Evolutionary conservation across 768 basidiomycete species (phyloP).

Genomic region (Xerocomus potaroensis): DNA sequence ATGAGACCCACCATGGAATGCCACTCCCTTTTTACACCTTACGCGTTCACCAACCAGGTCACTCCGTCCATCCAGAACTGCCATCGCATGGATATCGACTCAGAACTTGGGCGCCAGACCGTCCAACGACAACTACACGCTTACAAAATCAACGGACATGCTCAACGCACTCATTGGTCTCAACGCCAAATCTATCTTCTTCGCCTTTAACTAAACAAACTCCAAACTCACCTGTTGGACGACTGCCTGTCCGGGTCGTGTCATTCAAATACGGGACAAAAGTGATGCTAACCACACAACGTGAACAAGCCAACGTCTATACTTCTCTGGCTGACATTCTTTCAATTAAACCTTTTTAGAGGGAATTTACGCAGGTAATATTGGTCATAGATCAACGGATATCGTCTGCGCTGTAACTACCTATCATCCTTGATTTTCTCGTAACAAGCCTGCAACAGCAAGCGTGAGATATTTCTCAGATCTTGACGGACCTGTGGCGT

Average conservation of each 20-base stretch:
- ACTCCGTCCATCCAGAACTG: not conserved
- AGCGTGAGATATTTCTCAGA: not conserved
- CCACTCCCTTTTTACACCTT: too few relatives aligned
- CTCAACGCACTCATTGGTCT: conserved; percentile 22
- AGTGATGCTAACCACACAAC: conserved; percentile 58
- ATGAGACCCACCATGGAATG: too few relatives aligned
- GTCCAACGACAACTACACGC: conserved; percentile 20
- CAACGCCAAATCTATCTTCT: conserved; percentile 1
- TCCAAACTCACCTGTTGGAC: not conserved
- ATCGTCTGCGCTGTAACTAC: too few relatives aligned
- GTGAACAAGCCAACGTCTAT: conserved; percentile 64
- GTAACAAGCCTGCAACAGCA: conserved; percentile 3
- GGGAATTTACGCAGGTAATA: conserved; percentile 21
- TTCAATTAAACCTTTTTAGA: conserved; percentile 14
- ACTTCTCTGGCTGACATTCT: not conserved
- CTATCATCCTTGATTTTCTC: too few relatives aligned
- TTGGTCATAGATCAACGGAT: not conserved
- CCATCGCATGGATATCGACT: not conserved
- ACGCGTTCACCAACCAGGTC: not conserved
- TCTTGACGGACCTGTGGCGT: not conserved
- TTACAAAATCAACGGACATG: conserved; percentile 21
- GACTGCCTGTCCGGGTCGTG: conserved; percentile 44
- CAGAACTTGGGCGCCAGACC: conserved; percentile 15
- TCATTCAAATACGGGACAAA: conserved; percentile 63
- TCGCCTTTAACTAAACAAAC: not conserved